These are phyloP conservation scores for Penicillium coprophilum DNA, from an alignment of 495 filamentous ascomycete species.

Conservation along the genomic window DNA sequence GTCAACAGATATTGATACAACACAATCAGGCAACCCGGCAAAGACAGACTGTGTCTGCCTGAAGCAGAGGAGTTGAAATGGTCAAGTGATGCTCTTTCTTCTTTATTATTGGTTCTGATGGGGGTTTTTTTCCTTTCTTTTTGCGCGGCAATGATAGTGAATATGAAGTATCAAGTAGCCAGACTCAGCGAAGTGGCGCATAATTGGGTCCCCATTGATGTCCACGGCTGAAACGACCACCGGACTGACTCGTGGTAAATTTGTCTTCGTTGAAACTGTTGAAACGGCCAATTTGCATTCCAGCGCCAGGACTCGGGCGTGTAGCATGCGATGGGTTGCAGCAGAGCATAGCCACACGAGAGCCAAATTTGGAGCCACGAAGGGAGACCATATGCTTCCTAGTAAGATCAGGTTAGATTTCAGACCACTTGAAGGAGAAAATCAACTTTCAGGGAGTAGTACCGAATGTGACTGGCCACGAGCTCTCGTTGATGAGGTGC, in stretches of 20 bases:
- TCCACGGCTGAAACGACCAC: slow-evolving; percentile 37
- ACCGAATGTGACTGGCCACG: slow-evolving; percentile 88
- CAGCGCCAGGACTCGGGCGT: slow-evolving; percentile 78
- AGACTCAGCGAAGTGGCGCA: slow-evolving; percentile 37
- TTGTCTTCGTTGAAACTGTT: slow-evolving; percentile 56
- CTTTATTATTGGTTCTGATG: neutral
- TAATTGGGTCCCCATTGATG: slow-evolving; percentile 43
- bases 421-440: neutral
- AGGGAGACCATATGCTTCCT: slow-evolving; percentile 99
- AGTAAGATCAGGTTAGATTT: slow-evolving; percentile 8
- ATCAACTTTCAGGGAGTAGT: slow-evolving; percentile 9
- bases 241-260: slow-evolving; percentile 30
- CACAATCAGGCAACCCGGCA: neutral
- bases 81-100: slow-evolving; percentile 6
- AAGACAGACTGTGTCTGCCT: slow-evolving; percentile 3
- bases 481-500: slow-evolving; percentile 85
- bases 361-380: slow-evolving; percentile 96
- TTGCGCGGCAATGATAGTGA: neutral
- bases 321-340: slow-evolving; percentile 87
- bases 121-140: neutral
- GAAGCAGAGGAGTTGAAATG: slow-evolving; percentile 8
- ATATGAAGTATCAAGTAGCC: neutral
- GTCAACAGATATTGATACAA: slow-evolving; percentile 4
- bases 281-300: slow-evolving; percentile 59
- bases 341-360: slow-evolving; percentile 97